phyloP scores from a whole-genome alignment of 176 grass and related monocot genomes.

The Triticum turgidum region DNA sequence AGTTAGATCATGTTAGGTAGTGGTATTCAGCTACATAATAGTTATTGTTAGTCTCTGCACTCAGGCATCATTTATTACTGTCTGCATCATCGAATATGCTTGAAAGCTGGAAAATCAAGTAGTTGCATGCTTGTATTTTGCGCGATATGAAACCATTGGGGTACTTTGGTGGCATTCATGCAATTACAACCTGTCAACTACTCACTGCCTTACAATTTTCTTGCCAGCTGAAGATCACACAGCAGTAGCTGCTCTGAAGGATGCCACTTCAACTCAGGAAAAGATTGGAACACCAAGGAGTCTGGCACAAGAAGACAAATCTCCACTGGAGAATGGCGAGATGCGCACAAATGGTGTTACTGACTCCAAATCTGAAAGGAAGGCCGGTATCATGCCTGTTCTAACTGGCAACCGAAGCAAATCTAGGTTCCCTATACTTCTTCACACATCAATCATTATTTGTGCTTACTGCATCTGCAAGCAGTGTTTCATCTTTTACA shows the following conservation, averaged over 20 bases:
- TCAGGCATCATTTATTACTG: neutral
- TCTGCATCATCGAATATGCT: neutral
- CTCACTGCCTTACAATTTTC: neutral
- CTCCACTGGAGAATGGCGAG: conserved; percentile 66
- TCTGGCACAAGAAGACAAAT: conserved; percentile 45
- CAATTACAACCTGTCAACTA: neutral
- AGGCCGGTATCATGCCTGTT: conserved; percentile 35
- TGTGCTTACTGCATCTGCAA: conserved; percentile 54
- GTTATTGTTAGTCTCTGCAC: neutral
- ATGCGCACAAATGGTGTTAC: conserved; percentile 49
- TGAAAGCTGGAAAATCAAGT: neutral
- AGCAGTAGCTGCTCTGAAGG: conserved; percentile 44
- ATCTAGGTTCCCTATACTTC: conserved; percentile 80
- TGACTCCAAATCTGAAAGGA: conserved; percentile 46
- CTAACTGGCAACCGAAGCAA: conserved; percentile 61
- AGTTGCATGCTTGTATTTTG: neutral
- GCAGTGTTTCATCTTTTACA: conserved; percentile 58
- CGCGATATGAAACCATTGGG: neutral
- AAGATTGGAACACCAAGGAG: conserved; percentile 47
- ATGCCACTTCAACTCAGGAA: conserved; percentile 40
- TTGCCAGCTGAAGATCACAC: conserved; percentile 57
- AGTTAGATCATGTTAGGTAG: neutral
- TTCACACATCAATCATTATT: conserved; percentile 54
- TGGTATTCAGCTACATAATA: neutral
- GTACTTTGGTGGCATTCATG: neutral